Conservation (phyloP, 108 stramenopile species). For the Cyclotella choctawhatcheeana region DNA sequence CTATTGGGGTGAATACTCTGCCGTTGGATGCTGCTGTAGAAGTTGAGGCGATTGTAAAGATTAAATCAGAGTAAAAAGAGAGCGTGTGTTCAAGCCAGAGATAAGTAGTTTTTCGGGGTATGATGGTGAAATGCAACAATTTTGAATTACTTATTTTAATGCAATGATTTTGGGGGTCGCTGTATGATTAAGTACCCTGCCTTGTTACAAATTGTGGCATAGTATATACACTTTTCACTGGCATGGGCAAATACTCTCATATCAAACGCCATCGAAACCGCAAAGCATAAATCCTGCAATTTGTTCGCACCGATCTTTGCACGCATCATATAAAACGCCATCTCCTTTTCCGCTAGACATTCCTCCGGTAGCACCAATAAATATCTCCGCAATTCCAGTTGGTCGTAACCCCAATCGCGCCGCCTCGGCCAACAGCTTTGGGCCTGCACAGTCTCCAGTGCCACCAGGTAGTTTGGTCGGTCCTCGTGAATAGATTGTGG, state of each 20-base stretch:
- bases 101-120: too few species aligned
- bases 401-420: slow-evolving; percentile 11
- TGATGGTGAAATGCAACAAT: neutral
- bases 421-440: slow-evolving; percentile 24
- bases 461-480: slow-evolving; percentile 21
- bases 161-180: too few species aligned
- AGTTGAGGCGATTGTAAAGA: slow-evolving; percentile 81
- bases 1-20: slow-evolving; percentile 82
- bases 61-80: slow-evolving; percentile 22
- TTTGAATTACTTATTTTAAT: too few species aligned
- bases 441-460: slow-evolving; percentile 19
- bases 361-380: slow-evolving; percentile 16
- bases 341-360: slow-evolving; percentile 2
- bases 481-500: neutral
- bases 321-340: slow-evolving; percentile 20
- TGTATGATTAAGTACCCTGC: too few species aligned
- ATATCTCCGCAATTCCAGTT: slow-evolving; percentile 26
- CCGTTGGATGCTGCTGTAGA: slow-evolving; percentile 85
- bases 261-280: slow-evolving; percentile 15
- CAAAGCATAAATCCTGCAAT: slow-evolving; percentile 33
- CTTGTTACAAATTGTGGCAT: too few species aligned
- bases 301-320: slow-evolving; percentile 11
- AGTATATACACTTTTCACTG: too few species aligned
- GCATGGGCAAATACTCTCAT: too few species aligned
- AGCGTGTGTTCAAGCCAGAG: too few species aligned